Evolutionary conservation across 192 early-diverging fungal genomes (phyloP), one percentile per base, ranked within the genome.

Genomic region (Coemansia sp.): DNA sequence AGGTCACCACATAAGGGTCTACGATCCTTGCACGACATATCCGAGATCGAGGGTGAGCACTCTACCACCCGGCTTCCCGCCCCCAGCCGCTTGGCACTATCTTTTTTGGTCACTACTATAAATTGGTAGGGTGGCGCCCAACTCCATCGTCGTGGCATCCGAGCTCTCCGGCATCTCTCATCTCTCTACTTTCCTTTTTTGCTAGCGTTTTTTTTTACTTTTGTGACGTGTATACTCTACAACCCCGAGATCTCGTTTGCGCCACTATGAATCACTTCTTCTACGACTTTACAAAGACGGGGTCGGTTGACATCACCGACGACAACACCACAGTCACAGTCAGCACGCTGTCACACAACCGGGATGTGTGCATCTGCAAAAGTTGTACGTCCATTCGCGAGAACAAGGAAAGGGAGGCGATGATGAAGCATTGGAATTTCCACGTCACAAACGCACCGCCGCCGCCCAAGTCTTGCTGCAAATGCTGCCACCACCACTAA

Each of bases 231-330:
- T 13, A 30, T 44, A 17, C 16, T 42, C 55, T 43, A 42, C 62
- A 30, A 37, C 9, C 8, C 17, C 35, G 14, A 37, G 19, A 10
- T n/a, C 10, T 13, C 16, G 39, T 33, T 42, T 62, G 60, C 39
- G 11, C 44, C n/a, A 49, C 72, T 46, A 82, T 76, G 71, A 76
- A 57, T 68, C 72, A 68, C 44, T 77, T 77, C 43, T 38, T 58
- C 72, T 72, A 72, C 63, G 75, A 82, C 67, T 73, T 77, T 69
- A 47, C 72, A 64, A 77, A 82, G 72, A 60, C 68, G 42, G 66
- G 62, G 7, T 64, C 72, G 37, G 73, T 77, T 35, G 75, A 77
- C 66, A 68, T 82, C 63, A 74, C 75, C 35, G 74, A 82, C 32
- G 72, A 76, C 43, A 44, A 64, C 11, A 50, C 70, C 68, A 82